Evolutionary conservation across 371 early-diverging fungal genomes (phyloP), one percentile per base, ranked within the genome.

Genomic region (Mortierella sp.): DNA sequence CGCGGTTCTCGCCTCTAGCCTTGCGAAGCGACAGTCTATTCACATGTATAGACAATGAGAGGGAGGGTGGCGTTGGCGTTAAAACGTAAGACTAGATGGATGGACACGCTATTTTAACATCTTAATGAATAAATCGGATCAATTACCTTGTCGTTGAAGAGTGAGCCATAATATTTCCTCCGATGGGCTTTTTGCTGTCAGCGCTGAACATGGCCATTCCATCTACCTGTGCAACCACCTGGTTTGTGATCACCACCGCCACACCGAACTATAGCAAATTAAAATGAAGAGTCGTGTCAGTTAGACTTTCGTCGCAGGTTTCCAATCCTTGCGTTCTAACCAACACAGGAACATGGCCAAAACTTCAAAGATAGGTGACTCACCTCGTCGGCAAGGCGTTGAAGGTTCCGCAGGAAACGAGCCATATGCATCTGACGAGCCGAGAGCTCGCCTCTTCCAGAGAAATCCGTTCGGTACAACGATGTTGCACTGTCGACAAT

Each of bases 141-240:
- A 10, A 56, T 60, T 87, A 94, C 94, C 94, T 88, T 5, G 95
- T 93, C 32, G 97, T 97, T 71, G 98, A 99, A 12, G 99, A 96
- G 85, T 99, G 99, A 0, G 99, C 99, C 89, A 99, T 98, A 56
- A 99, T 98, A 89, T 99, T 97, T 68, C 99, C 99, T 54, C 99
- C 99, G 72, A 99, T 98, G 5, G 99, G 99, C 84, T 99, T 99
- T 87, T 99, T 99, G 48, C 97, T 97, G 43, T 99, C 99, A 18
- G 96, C 95, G 75, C 93, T 94, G 91, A 99, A 98, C 97, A 98
- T 96, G 27, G 95, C 90, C 68, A 95, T 97, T 65, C 99, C 99
- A 88, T 99, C 99, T 0, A 99, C 99, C 80, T 96, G 96, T 0
- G 99, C 99, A 2, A 99, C 99, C 0, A 99, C 99, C 90, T 99